phyloP scores from a whole-genome alignment of 768 basidiomycete genomes.

The Brasilioporus rufonigricans region DNA sequence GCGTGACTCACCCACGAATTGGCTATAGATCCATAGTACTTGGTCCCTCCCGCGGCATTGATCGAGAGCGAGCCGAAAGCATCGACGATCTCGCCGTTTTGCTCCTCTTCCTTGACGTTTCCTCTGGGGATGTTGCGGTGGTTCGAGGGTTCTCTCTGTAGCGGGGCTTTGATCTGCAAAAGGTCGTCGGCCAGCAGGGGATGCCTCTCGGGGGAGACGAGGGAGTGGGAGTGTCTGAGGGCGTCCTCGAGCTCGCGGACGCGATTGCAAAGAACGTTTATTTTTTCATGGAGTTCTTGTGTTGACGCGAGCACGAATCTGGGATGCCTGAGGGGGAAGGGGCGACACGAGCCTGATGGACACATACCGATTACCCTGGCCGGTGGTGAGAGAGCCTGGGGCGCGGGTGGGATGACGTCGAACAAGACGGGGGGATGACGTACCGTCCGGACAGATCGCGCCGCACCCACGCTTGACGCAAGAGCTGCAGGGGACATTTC shows the following conservation, averaged over 20 bases:
- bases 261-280: conserved; percentile 66
- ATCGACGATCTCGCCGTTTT: conserved; percentile 66
- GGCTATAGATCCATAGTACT: conserved; percentile 73
- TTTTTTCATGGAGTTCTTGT: conserved; percentile 81
- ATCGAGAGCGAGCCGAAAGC: conserved; percentile 81
- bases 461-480: conserved; percentile 80
- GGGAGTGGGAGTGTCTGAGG: conserved; percentile 56
- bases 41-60: conserved; percentile 66
- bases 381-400: conserved; percentile 74
- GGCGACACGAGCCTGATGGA: not conserved
- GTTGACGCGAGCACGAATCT: conserved; percentile 81
- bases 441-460: conserved; percentile 79
- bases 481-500: conserved; percentile 72
- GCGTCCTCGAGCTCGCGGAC: conserved; percentile 77
- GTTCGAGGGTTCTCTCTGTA: conserved; percentile 61
- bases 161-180: conserved; percentile 69
- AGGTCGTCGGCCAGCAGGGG: conserved; percentile 71
- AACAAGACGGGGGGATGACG: conserved; percentile 25
- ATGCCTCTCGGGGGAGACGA: conserved; percentile 58
- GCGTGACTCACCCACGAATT: conserved; percentile 60
- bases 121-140: conserved; percentile 37
- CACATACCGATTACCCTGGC: conserved; percentile 73
- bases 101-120: conserved; percentile 59
- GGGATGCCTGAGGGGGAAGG: conserved; percentile 2
- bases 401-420: conserved; percentile 17